These are phyloP conservation scores for Aspergillus funiculosus DNA, from an alignment of 495 filamentous ascomycete genomes.

Conservation along the genomic window DNA sequence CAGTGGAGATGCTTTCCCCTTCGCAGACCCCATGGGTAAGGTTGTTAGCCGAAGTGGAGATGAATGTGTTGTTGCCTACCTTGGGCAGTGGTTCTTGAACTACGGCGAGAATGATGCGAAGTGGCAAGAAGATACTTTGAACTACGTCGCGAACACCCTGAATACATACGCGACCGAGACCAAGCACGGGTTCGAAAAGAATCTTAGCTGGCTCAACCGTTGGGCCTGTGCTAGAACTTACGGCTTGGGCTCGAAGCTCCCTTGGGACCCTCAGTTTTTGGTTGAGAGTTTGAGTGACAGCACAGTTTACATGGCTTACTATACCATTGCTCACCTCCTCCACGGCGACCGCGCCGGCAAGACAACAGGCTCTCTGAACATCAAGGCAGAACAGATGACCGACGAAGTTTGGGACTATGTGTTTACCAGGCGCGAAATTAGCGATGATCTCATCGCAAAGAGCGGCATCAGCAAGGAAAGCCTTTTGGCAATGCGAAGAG, in stretches of 20 bases:
- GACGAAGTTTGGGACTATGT: slow-evolving; percentile 97
- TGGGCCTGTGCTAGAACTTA: slow-evolving; percentile 94
- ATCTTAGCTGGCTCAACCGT: slow-evolving; percentile 84
- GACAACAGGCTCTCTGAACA: slow-evolving; percentile 55
- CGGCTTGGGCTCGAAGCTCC: slow-evolving; percentile 87
- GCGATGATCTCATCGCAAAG: slow-evolving; percentile 54
- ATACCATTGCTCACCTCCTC: slow-evolving; percentile 85
- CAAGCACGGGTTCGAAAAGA: slow-evolving; percentile 76
- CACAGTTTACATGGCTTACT: slow-evolving; percentile 96
- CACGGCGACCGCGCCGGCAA: slow-evolving; percentile 78
- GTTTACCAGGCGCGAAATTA: slow-evolving; percentile 63
- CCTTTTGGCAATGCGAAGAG: slow-evolving; percentile 71
- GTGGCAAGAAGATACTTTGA: slow-evolving; percentile 69
- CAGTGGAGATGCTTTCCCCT: slow-evolving; percentile 76
- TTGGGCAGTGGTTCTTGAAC: slow-evolving; percentile 96
- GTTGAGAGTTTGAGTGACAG: slow-evolving; percentile 91
- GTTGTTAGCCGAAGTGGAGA: slow-evolving; percentile 84
- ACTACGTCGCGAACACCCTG: slow-evolving; percentile 66
- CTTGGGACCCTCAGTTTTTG: slow-evolving; percentile 87
- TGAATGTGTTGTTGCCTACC: slow-evolving; percentile 83
- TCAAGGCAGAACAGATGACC: slow-evolving; percentile 82
- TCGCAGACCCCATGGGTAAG: slow-evolving; percentile 84
- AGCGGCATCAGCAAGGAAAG: slow-evolving; percentile 65
- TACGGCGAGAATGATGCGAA: slow-evolving; percentile 79
- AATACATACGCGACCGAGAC: slow-evolving; percentile 76